phyloP scores from a whole-genome alignment of 495 filamentous ascomycete species.

The Xylaria castorea region DNA sequence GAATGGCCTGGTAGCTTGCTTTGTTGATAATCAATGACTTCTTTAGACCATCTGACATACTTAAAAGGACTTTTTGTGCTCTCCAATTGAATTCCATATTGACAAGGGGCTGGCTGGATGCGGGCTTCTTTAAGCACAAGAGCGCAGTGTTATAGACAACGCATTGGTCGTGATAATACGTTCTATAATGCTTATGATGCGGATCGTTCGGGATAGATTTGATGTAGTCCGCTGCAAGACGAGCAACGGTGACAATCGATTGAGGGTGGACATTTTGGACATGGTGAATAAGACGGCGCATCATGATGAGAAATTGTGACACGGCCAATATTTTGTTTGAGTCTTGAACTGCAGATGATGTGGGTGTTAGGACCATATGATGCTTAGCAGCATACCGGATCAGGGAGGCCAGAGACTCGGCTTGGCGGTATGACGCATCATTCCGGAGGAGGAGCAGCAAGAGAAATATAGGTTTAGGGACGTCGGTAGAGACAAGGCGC shows the following conservation, averaged over 20 bases:
- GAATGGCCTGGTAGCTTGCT: conserved; percentile 47
- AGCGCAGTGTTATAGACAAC: conserved; percentile 47
- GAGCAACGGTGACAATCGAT: conserved; percentile 43
- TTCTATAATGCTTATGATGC: conserved; percentile 17
- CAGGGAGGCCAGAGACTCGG: conserved; percentile 38
- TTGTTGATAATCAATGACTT: conserved; percentile 46
- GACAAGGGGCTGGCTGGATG: conserved; percentile 36
- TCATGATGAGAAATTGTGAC: conserved; percentile 41
- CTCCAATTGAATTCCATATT: conserved; percentile 53
- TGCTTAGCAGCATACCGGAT: conserved; percentile 42
- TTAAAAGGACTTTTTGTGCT: conserved; percentile 50
- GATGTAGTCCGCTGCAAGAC: conserved; percentile 45
- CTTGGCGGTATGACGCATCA: conserved; percentile 40
- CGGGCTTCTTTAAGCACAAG: conserved; percentile 38
- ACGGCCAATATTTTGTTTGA: conserved; percentile 30
- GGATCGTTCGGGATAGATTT: conserved; percentile 32
- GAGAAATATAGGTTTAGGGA: conserved; percentile 49
- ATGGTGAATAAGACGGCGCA: conserved; percentile 44
- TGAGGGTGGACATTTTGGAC: conserved; percentile 43
- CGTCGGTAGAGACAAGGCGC: conserved; percentile 42
- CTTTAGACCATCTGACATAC: conserved; percentile 43
- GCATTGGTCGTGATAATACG: conserved; percentile 34
- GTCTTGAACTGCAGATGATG: background rate
- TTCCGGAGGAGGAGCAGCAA: conserved; percentile 42
- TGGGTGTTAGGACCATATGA: conserved; percentile 31